phyloP scores from a whole-genome alignment of 345 rosid genomes.

The Syzygium oleosum region DNA sequence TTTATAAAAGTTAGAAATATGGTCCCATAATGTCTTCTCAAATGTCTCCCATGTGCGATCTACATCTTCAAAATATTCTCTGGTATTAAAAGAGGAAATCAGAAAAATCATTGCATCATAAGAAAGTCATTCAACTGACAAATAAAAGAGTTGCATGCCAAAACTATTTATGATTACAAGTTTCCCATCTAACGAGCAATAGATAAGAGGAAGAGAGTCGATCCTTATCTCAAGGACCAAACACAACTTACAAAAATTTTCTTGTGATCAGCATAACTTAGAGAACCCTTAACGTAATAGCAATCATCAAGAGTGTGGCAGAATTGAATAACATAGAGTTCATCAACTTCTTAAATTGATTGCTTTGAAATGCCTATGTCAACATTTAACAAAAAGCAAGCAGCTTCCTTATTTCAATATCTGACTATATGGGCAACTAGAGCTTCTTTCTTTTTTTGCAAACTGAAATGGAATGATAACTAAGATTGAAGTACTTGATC shows the following conservation, averaged over 20 bases:
- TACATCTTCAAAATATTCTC: slow-evolving; percentile 98
- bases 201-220: background rate
- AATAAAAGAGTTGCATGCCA: background rate
- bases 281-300: background rate
- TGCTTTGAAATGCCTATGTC: background rate
- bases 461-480: background rate
- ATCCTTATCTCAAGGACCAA: background rate
- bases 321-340: background rate
- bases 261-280: background rate
- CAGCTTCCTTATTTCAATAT: background rate
- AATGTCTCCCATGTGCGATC: slow-evolving; percentile 97
- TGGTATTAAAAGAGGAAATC: slow-evolving; percentile 13
- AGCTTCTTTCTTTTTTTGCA: background rate
- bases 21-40: slow-evolving; percentile 94
- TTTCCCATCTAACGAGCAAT: background rate
- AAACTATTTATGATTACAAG: background rate
- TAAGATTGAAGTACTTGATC: background rate
- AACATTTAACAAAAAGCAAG: background rate
- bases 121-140: slow-evolving; percentile 1
- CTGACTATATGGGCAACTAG: background rate
- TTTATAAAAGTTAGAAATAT: slow-evolving; percentile 67
- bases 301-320: background rate
- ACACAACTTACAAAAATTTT: background rate
- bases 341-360: background rate
- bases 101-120: slow-evolving; percentile 1